Base-by-base conservation (phyloP, 1,284 basidiomycete species). In the Cutaneotrichosporon cutaneum region DNA sequence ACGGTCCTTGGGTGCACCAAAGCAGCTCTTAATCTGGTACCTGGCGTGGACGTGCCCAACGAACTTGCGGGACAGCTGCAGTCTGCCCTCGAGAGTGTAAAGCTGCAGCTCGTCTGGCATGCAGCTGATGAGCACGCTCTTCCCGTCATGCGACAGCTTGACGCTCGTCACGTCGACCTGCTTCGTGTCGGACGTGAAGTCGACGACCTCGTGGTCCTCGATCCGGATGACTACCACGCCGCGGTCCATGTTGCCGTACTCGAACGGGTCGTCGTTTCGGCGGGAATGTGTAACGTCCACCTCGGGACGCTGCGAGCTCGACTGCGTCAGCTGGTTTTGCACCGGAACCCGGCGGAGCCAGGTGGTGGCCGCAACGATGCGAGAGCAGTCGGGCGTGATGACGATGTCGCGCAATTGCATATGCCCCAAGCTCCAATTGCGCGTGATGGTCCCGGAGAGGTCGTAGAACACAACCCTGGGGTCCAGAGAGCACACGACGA, bases 401-500 rank as follows among this genome's bases (percentile, higher is more conserved):
- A 88, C 88, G 69, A 97, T 86, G 74, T 94, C 92, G 16, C 88
- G 88, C 67, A 99, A 84, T 63, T 95, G 90, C 68, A 93, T 88
- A n/a, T 88, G 84, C n/a, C 86, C 84, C 33, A 84, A 82, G 11
- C 82, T 83, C 88, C 90, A 93, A 57, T 84, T 83, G 59, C 89
- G 85, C 52, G 83, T 82, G 62, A 87, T 80, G 64, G 84, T 86
- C 22, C 94, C 94, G 50, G 70, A 53, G 18, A 62, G 42, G 48
- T 51, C 54, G 91, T 94, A 98, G 67, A 90, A 86, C 47, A 90
- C 85, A 60, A 99, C 87, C 77, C 87, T 88, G 67, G 88, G 86
- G 77, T 99, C 95, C 79, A 96, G 83, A 45, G 90, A 90, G 51
- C 90, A 90, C 5, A 92, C 96, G 64, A 97, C 85, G 76, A 98